Evolutionary conservation across 2,329 filamentous ascomycete genomes (phyloP), one percentile per base, ranked within the genome.

Genomic region (Ophiostoma sp.): DNA sequence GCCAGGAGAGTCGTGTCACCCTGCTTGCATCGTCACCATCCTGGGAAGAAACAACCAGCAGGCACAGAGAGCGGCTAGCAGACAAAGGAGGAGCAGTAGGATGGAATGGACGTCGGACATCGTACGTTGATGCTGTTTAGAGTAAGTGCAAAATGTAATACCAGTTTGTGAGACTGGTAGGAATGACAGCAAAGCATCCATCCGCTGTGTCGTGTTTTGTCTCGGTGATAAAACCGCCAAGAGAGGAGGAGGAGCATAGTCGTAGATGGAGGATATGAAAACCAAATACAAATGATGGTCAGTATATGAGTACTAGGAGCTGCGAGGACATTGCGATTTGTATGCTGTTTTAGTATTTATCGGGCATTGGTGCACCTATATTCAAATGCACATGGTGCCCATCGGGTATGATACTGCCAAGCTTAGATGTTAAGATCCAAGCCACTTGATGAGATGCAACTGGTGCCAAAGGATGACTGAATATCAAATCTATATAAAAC

Each of bases 1-100:
- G 49, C 49, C 49, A 55, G 49, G 49, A n/a, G 49, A 55, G 18
- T 27, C 49, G n/a, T 55, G 49, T 36, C 49, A 55, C 49, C 49
- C 5, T n/a, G 49, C 18, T 18, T 55, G 49, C n/a, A 55, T 55
- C 49, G 49, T 55, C 49, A 55, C 49, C 49, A 55, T 55, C 49
- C 49, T 12, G 49, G 45, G 18, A 55, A 55, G 49, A 55, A 55
- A 55, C 49, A 55, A 55, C 18, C 18, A 36, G 6, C 47, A 55
- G 49, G 7, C 7, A 55, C 7, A 16, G 16, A 16, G 47, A n/a
- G 11, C 18, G 49, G 27, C 9, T 27, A 18, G 9, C 49, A 27
- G 27, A 55, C 49, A 55, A 55, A 16, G 27, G 27, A 27, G 27
- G 27, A 27, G 27, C 27, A 27, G 27, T 27, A 27, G 27, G 27